These are phyloP conservation scores for Spinellus fusiger DNA, from an alignment of 192 early-diverging fungal species.

Conservation along the genomic window DNA sequence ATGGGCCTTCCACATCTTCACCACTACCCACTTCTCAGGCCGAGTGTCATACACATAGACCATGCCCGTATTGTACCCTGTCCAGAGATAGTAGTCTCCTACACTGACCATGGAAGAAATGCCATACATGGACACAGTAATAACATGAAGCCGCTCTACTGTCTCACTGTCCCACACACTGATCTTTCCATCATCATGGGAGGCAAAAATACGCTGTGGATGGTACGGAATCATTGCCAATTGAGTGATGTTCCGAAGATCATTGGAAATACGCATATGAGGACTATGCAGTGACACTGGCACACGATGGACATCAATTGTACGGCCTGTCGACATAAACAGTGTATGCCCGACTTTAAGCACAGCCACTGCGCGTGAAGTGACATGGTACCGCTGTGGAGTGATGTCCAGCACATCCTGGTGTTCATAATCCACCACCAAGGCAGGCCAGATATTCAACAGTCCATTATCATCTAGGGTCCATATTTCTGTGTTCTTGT, in stretches of 20 bases:
- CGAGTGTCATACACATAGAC: constrained; percentile 65
- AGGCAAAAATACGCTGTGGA: constrained; percentile 48
- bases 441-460: constrained; percentile 48
- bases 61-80: constrained; percentile 71
- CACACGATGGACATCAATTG: constrained; percentile 51
- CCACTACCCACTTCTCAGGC: constrained; percentile 44
- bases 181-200: constrained; percentile 79
- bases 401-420: constrained; percentile 3
- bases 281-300: constrained; percentile 12
- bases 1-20: constrained; percentile 68
- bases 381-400: constrained; percentile 15
- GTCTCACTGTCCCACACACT: constrained; percentile 58
- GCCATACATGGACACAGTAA: constrained; percentile 57
- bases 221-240: constrained; percentile 45
- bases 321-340: constrained; percentile 56
- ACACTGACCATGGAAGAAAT: constrained; percentile 60
- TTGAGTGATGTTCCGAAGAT: constrained; percentile 52
- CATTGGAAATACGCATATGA: constrained; percentile 31
- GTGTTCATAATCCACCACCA: neutral
- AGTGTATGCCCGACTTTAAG: constrained; percentile 43
- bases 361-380: constrained; percentile 42
- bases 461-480: constrained; percentile 62
- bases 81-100: constrained; percentile 64
- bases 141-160: constrained; percentile 37
- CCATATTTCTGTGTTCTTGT: constrained; percentile 49